Evolutionary conservation across 805 yeast genomes (phyloP).

Genomic region (Starmerella khaoyaiensis): DNA sequence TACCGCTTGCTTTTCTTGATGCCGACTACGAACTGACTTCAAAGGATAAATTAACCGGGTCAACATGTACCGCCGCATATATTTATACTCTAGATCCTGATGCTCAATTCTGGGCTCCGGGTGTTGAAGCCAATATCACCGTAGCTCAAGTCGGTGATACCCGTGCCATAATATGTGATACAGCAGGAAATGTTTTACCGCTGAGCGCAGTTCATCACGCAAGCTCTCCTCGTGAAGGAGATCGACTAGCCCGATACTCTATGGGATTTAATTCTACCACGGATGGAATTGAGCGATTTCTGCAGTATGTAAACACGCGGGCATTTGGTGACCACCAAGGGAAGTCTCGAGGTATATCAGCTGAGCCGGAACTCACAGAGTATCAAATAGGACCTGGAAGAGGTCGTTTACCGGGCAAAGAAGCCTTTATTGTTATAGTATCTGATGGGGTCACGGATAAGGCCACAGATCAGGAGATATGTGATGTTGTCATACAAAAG

Average conservation of each 20-base stretch:
- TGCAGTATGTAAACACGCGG: constrained; percentile 79
- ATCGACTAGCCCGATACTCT: constrained; percentile 52
- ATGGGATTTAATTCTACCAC: constrained; percentile 66
- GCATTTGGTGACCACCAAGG: constrained; percentile 81
- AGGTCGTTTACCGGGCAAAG: constrained; percentile 57
- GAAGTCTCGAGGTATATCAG: constrained; percentile 71
- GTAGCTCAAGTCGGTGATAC: constrained; percentile 93
- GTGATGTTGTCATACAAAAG: constrained; percentile 69
- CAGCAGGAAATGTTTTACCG: constrained; percentile 62
- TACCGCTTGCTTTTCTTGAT: constrained; percentile 51
- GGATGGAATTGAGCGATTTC: constrained; percentile 81
- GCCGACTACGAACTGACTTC: constrained; percentile 48
- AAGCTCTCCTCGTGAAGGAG: constrained; percentile 61
- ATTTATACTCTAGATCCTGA: constrained; percentile 36
- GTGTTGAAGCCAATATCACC: constrained; percentile 51
- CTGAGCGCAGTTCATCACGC: constrained; percentile 81
- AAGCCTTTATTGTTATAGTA: constrained; percentile 67
- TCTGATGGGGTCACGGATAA: constrained; percentile 80
- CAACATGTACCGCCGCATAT: constrained; percentile 58
- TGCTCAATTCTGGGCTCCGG: constrained; percentile 44
- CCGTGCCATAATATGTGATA: constrained; percentile 72
- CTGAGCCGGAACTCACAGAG: constrained; percentile 71
- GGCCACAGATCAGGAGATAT: constrained; percentile 79
- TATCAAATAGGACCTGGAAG: constrained; percentile 16
- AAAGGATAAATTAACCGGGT: constrained; percentile 34